Base-by-base conservation (phyloP, 257 asterid species). In the Asclepias syriaca region DNA sequence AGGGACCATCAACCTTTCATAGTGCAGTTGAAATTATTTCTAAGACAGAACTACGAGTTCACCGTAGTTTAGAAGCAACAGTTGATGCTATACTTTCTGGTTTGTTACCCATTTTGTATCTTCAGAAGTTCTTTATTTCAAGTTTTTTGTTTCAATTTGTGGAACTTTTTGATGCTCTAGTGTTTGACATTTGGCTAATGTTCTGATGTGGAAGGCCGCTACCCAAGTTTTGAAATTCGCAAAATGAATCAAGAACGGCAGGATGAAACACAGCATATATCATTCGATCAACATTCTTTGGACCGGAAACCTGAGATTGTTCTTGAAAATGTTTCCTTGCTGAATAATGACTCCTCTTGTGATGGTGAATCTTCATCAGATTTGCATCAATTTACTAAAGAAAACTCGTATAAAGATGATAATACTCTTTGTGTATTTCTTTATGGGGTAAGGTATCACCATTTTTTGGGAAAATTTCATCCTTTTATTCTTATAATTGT, bases 21-120 rank as follows among this genome's bases (percentile, higher is more conserved):
- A 85, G 97, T 68, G 99, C 91, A 34, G 98, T 94, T 79, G 99
- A 94, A 87, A 91, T 94, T 74, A 91, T 94, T 86, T 84, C 95
- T 71, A 94, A 84, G 83, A 68, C 87, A 54, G 95, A 91, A 78
- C 74, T 94, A 77, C 90, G 84, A 66, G 90, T 94, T 69, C 97
- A 94, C 82, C 84, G 79, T 74, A 84, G 80, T 85, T 81, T 94
- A 72, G 98, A 91, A 79, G 96, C 89, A 45, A 94, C 99, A 49
- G 97, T 94, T 29, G 99, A 94, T 86, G 88, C 90, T 67, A 61
- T 91, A 74, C 99, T 94, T 76, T 78, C 89, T 83, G 97, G 99
- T 91, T 79, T 66, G 12, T 68, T 78, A 65, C 72, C 68, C 48
- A 39, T 82, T 18, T 57, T 71, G 40, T 63, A 34, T 66, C 56